Evolutionary conservation across 495 filamentous ascomycete genomes (phyloP).

Genomic region (Neurospora sp.): DNA sequence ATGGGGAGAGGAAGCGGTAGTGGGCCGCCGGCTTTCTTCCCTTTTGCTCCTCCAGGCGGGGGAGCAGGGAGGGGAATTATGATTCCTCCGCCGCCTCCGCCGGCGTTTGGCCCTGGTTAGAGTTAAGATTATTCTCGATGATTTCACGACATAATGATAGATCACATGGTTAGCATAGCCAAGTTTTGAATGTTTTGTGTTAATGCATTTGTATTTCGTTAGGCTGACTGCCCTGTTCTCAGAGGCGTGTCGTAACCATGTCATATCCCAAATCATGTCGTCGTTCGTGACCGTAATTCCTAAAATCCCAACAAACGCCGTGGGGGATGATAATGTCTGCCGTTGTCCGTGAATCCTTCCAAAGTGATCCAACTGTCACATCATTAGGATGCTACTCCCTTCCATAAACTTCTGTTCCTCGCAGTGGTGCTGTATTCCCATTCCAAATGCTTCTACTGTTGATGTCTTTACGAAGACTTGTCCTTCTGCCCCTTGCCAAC

Average conservation of each 20-base stretch:
- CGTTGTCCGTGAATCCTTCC: not conserved
- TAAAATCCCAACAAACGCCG: not conserved
- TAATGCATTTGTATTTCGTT: not conserved
- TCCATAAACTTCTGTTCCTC: not conserved
- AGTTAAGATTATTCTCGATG: not conserved
- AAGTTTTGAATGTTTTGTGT: not conserved
- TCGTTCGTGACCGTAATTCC: not conserved
- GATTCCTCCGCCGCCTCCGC: not conserved
- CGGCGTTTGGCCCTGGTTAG: not conserved
- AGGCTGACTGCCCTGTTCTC: not conserved
- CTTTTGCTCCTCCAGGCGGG: not conserved
- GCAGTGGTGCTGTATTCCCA: not conserved
- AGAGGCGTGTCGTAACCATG: not conserved
- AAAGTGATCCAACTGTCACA: not conserved
- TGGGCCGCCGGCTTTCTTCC: not conserved
- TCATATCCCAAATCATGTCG: not conserved
- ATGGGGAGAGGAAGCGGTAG: not conserved
- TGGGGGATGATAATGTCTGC: not conserved
- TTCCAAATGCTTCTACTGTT: not conserved
- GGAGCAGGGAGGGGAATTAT: not conserved
- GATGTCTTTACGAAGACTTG: not conserved
- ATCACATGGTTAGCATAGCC: not conserved
- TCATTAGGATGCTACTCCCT: not conserved
- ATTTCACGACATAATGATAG: not conserved
- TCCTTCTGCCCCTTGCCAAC: conserved; percentile 1